Conservation (phyloP, 805 yeast species). For the Kluyveromyces nonfermentans region DNA sequence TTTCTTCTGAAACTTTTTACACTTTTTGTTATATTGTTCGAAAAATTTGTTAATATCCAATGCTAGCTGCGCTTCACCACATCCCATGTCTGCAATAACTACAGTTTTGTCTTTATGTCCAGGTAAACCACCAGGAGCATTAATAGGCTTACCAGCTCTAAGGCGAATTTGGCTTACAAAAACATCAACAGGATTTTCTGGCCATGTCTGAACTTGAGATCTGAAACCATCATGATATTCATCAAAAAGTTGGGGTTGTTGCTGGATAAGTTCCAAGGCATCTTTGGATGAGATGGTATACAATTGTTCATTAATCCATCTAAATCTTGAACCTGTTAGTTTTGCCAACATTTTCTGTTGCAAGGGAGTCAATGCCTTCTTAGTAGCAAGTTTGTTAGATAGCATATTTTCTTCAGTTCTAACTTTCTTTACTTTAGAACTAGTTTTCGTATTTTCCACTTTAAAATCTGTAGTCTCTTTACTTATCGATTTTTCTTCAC, state of each 20-base stretch:
- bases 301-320: slow-evolving; percentile 98
- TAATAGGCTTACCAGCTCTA: slow-evolving; percentile 56
- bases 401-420: slow-evolving; percentile 6
- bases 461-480: slow-evolving; percentile 5
- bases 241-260: slow-evolving; percentile 82
- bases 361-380: slow-evolving; percentile 62
- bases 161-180: slow-evolving; percentile 62
- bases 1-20: slow-evolving; percentile 33
- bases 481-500: slow-evolving; percentile 1
- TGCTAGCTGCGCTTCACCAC: slow-evolving; percentile 93
- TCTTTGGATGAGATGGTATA: slow-evolving; percentile 75
- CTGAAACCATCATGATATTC: slow-evolving; percentile 95
- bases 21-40: slow-evolving; percentile 25
- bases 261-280: slow-evolving; percentile 62
- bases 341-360: slow-evolving; percentile 96
- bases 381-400: slow-evolving; percentile 13
- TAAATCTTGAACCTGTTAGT: slow-evolving; percentile 85
- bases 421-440: slow-evolving; percentile 2
- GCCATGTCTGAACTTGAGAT: slow-evolving; percentile 95
- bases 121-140: slow-evolving; percentile 95
- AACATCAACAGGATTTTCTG: slow-evolving; percentile 94
- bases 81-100: slow-evolving; percentile 96
- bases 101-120: slow-evolving; percentile 49
- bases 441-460: slow-evolving; percentile 7
- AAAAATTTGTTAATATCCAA: slow-evolving; percentile 48